Base-by-base conservation (phyloP, 208 protist genomes). In the Sergeia podlipaevii region DNA sequence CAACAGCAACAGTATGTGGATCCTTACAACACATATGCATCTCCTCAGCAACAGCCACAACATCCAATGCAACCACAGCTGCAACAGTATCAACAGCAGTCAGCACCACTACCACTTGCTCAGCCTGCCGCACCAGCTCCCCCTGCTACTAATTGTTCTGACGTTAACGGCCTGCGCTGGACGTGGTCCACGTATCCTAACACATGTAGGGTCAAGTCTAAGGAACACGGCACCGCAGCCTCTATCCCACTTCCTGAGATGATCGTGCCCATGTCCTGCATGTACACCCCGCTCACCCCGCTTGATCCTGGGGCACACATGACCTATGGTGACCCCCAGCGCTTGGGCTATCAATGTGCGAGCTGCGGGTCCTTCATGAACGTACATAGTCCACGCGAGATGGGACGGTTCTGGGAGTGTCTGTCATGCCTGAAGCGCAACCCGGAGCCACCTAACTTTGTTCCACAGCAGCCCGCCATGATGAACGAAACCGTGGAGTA, bases 121-220 rank as follows among this genome's bases (percentile, higher is more conserved):
- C 20, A 26, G 21, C 39, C 56, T 2, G n/a, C 60, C 2, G 21
- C 42, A 15, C 56, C 51, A 0, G 59, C 63, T 20, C 74, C 69
- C 18, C 23, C 80, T 6, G 73, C 74, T n/a, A 11, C 39, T 23
- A 74, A 87, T 37, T 43, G 60, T 0, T 77, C 60, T 0, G 82
- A 91, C 57, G 65, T 61, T 10, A 87, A 90, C 52, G 88, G 88
- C 0, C 68, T 93, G 33, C 80, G 85, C 17, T 96, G 89, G 89
- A 91, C 85, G 4, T 96, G 89, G 89, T 80, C 80, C 27, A 80
- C 65, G 17, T 96, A 85, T 53, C 89, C 89, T 10, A 91, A 82
- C 61, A 88, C 78, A 1, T 32, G 60, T 23, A 62, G 66, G 29
- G 5, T 42, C 8, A 74, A 81, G 42, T 21, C 24, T 24, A 74